Base-by-base conservation (phyloP, 371 early-diverging fungal genomes). In the Mortierella sp. region DNA sequence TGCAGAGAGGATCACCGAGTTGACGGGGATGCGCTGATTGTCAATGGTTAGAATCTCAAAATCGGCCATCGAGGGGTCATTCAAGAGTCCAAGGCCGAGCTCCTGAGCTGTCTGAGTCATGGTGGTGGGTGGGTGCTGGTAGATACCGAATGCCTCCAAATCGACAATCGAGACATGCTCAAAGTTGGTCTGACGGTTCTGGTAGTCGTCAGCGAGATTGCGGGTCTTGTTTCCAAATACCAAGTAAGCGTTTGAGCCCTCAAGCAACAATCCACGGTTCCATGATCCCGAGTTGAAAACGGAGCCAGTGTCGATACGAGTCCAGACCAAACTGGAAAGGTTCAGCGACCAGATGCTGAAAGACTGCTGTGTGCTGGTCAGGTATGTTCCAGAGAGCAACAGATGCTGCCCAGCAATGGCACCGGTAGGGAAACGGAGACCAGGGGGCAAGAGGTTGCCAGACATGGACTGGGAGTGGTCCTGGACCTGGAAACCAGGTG, bases 271-370 rank as follows among this genome's bases (percentile, higher is more conserved):
- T 12, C 95, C 94, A 55, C 95, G 90, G 87, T 95, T 96, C 96
- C 96, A 96, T 46, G 95, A 95, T 7, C 96, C 95, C 5, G 91
- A 87, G 29, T 90, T 82, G 68, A 95, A 91, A 38, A 91, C 89
- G 0, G 93, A 88, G 1, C 95, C 96, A 29, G 94, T 93, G 70
- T 92, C 91, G 74, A 96, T 91, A 5, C 93, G 92, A 38, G 89
- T 88, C 96, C 96, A 96, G 4, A 89, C 90, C 44, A 93, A 81
- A 54, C 92, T 91, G 11, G 90, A 87, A 41, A 95, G 80, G 80
- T 96, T 93, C 29, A 95, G 88, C 2, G 94, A 91, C 96, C 96
- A 96, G 32, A 95, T 88, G 68, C 95, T 92, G 88, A 96, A 93
- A 4, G 93, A 89, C 73, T 93, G 91, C 73, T 90, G 91, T 4